Percentiles rank a stretch among this genome's conserved stretches.
phyloP scores from a whole-genome alignment of 495 filamentous ascomycete species.

The Talaromyces nanjingensis region DNA sequence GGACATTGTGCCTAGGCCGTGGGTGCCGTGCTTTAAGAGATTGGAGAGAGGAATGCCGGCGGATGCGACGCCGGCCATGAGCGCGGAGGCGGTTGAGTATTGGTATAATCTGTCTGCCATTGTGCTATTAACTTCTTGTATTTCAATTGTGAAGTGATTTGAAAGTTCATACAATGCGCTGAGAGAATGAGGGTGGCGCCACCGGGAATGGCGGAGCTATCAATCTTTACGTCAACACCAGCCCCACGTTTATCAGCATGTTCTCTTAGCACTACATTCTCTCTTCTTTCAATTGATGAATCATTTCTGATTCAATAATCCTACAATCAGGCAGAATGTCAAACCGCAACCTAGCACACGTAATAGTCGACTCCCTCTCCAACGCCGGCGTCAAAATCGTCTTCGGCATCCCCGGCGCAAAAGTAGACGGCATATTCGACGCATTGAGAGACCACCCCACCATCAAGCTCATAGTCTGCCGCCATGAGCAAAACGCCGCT shows the following conservation, averaged over 20 bases:
- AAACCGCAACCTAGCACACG: constrained; percentile 20
- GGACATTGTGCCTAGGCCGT: constrained; percentile 46
- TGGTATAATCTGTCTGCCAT: constrained; percentile 39
- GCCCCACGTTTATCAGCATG: background rate
- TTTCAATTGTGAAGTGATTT: background rate
- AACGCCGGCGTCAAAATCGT: constrained; percentile 29
- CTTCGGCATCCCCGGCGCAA: constrained; percentile 22
- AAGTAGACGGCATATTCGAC: constrained; percentile 10
- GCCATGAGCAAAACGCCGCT: constrained; percentile 58
- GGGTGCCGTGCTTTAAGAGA: constrained; percentile 36
- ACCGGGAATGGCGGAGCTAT: background rate
- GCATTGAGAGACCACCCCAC: constrained; percentile 12
- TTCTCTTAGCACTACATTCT: background rate
- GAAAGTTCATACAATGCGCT: background rate
- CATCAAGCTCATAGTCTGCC: constrained; percentile 45
- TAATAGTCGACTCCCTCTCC: constrained; percentile 30
- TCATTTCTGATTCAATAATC: background rate
- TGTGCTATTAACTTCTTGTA: background rate
- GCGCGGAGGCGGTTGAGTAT: constrained; percentile 42
- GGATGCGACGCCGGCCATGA: constrained; percentile 44
- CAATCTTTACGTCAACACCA: background rate
- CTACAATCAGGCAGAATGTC: background rate
- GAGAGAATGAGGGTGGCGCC: background rate
- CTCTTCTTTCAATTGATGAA: background rate
- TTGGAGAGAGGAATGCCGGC: constrained; percentile 28